Evolutionary conservation across 352 stramenopile species (phyloP).

Genomic region (Phytophthora sp.): DNA sequence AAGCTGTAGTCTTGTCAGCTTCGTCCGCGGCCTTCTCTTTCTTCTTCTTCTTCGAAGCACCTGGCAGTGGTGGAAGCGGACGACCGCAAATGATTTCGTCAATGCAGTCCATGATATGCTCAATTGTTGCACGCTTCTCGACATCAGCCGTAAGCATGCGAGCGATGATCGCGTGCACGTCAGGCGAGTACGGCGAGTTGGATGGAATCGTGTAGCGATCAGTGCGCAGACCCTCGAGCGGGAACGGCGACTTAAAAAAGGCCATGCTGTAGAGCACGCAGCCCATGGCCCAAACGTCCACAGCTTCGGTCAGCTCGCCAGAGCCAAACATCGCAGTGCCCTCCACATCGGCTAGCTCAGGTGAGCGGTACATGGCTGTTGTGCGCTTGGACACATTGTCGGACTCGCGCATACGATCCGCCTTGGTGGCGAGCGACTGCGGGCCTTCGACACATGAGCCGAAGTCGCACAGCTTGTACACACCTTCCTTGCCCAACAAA

Average conservation of each 20-base stretch:
- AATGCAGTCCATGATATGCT: conserved; percentile 92
- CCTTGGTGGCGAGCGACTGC: conserved; percentile 80
- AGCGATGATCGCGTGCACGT: conserved; percentile 90
- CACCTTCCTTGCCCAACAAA: conserved; percentile 83
- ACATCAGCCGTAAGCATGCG: conserved; percentile 92
- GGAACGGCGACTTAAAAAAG: conserved; percentile 97
- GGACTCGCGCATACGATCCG: conserved; percentile 87
- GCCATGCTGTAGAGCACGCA: conserved; percentile 96
- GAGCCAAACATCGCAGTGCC: conserved; percentile 92
- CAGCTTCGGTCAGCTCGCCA: conserved; percentile 90
- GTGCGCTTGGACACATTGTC: conserved; percentile 97
- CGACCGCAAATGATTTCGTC: conserved; percentile 60
- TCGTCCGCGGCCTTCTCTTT: conserved; percentile 26
- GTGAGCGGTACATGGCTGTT: conserved; percentile 97
- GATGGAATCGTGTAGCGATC: conserved; percentile 94
- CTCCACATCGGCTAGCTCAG: conserved; percentile 96
- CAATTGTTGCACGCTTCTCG: conserved; percentile 91
- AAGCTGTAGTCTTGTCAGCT: neutral
- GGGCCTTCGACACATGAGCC: conserved; percentile 89
- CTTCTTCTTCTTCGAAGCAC: conserved; percentile 34
- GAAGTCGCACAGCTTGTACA: conserved; percentile 97
- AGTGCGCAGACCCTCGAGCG: conserved; percentile 94
- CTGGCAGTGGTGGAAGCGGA: conserved; percentile 42
- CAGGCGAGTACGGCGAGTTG: conserved; percentile 88
- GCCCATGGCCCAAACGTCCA: conserved; percentile 95